Percentiles rank a stretch among this genome's conserved stretches.
Conservation (phyloP, 352 stramenopile genomes). For the Pythium scleroteichum region DNA sequence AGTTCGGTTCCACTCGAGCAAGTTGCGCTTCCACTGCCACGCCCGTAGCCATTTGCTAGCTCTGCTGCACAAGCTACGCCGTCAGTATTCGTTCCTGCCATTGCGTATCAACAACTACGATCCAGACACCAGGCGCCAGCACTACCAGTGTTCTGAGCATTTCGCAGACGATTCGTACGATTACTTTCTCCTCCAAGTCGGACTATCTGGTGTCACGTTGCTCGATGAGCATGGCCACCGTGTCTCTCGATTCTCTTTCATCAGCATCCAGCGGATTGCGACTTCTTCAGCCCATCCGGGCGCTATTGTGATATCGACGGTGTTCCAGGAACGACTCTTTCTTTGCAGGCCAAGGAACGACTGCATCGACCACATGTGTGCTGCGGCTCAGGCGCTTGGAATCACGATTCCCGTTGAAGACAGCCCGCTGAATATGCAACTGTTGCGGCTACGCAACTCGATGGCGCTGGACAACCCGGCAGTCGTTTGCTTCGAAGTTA, state of each 20-base stretch:
- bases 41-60: conserved; percentile 59
- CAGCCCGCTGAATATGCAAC: conserved; percentile 44
- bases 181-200: conserved; percentile 52
- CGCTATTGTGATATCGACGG: conserved; percentile 56
- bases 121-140: conserved; percentile 22
- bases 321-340: conserved; percentile 73
- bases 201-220: conserved; percentile 47
- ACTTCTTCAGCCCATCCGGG: conserved; percentile 47
- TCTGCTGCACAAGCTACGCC: conserved; percentile 47
- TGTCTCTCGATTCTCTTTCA: conserved; percentile 49
- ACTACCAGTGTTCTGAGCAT: conserved; percentile 67
- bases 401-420: conserved; percentile 41
- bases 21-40: conserved; percentile 58
- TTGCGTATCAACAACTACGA: conserved; percentile 32
- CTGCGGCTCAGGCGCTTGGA: conserved; percentile 44
- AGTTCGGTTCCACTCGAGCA: conserved; percentile 53
- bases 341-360: conserved; percentile 56
- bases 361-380: conserved; percentile 60
- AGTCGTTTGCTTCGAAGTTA: conserved; percentile 68
- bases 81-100: conserved; percentile 41
- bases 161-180: conserved; percentile 65
- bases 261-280: conserved; percentile 52
- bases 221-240: conserved; percentile 50
- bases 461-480: conserved; percentile 58
- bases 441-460: conserved; percentile 60